Percentiles rank a stretch among this genome's conserved stretches.
These are phyloP conservation scores for Ophiocordyceps camponoti-rufipedis DNA, from an alignment of 2,329 filamentous ascomycete genomes.

Conservation along the genomic window DNA sequence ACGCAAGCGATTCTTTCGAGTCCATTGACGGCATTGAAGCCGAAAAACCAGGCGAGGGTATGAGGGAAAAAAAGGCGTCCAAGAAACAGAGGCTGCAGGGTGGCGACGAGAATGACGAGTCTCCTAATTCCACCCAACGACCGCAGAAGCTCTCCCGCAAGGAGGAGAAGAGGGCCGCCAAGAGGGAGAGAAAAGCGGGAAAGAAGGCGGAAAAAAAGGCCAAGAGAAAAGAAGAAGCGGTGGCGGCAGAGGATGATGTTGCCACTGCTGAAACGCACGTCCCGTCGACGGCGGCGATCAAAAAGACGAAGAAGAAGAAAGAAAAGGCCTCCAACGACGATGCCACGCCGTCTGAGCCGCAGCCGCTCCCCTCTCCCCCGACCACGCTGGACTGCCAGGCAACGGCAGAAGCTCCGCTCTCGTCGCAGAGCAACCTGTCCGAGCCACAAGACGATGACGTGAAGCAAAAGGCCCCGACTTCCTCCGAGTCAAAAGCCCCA, in stretches of 20 bases:
- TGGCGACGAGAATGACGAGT: conserved; percentile 7
- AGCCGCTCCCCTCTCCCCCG: not conserved
- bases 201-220: conserved; percentile 12
- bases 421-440: conserved; percentile 7
- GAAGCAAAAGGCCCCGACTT: conserved; percentile 25
- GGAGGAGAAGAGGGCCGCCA: conserved; percentile 32
- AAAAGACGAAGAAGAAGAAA: conserved; percentile 7
- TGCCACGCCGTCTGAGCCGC: conserved; percentile 5
- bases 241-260: conserved; percentile 4
- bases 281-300: not conserved
- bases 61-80: conserved; percentile 27
- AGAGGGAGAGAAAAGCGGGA: conserved; percentile 24
- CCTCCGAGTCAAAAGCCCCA: conserved; percentile 29
- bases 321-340: conserved; percentile 4
- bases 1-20: conserved; percentile 17
- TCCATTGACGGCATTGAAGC: conserved; percentile 34
- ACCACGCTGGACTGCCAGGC: conserved; percentile 3
- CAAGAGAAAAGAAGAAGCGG: conserved; percentile 9
- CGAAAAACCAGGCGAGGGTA: conserved; percentile 45
- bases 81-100: conserved; percentile 32
- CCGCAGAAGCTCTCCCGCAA: conserved; percentile 34
- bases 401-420: not conserved
- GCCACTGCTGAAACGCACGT: not conserved
- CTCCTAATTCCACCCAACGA: conserved; percentile 15
- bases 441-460: conserved; percentile 17